Evolutionary conservation across 768 basidiomycete species (phyloP).

Genomic region (Tricholomella constricta): DNA sequence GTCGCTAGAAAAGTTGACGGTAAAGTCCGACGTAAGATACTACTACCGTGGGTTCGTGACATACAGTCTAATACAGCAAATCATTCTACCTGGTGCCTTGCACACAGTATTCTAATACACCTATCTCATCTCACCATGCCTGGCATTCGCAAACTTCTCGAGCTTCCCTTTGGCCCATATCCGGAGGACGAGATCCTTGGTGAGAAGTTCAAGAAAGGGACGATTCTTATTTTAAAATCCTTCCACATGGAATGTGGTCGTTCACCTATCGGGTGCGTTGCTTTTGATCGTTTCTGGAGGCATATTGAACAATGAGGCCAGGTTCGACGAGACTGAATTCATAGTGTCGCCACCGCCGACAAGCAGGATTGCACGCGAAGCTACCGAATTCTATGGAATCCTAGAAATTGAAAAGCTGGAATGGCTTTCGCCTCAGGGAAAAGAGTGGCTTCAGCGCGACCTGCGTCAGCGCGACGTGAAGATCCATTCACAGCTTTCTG

Average conservation of each 20-base stretch:
- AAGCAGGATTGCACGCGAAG: slow-evolving; percentile 20
- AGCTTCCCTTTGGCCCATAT: slow-evolving; percentile 34
- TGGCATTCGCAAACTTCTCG: slow-evolving; percentile 19
- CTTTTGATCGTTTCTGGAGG: neutral
- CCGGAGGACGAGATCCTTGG: slow-evolving; percentile 28
- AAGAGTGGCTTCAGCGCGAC: slow-evolving; percentile 42
- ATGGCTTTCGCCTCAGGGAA: slow-evolving; percentile 54
- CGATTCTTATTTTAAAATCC: slow-evolving; percentile 3
- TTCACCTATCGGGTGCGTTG: slow-evolving; percentile 21
- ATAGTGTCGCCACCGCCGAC: slow-evolving; percentile 28
- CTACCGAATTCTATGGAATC: slow-evolving; percentile 53
- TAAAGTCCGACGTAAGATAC: slow-evolving; percentile 9
- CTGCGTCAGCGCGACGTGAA: slow-evolving; percentile 41
- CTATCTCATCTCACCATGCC: slow-evolving; percentile 1
- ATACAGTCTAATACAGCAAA: too few relatives aligned
- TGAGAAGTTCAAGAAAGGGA: slow-evolving; percentile 12
- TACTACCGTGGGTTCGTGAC: too few relatives aligned
- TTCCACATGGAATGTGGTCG: slow-evolving; percentile 20
- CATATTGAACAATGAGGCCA: slow-evolving; percentile 16
- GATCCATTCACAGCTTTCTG: slow-evolving; percentile 20
- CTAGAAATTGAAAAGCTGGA: slow-evolving; percentile 44
- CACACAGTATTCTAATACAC: neutral
- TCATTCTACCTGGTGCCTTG: too few relatives aligned
- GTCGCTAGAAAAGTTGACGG: slow-evolving; percentile 9
- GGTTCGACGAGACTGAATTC: slow-evolving; percentile 51